These are phyloP conservation scores for Boechera divaricarpa DNA, from an alignment of 345 rosid genomes.

Conservation along the genomic window DNA sequence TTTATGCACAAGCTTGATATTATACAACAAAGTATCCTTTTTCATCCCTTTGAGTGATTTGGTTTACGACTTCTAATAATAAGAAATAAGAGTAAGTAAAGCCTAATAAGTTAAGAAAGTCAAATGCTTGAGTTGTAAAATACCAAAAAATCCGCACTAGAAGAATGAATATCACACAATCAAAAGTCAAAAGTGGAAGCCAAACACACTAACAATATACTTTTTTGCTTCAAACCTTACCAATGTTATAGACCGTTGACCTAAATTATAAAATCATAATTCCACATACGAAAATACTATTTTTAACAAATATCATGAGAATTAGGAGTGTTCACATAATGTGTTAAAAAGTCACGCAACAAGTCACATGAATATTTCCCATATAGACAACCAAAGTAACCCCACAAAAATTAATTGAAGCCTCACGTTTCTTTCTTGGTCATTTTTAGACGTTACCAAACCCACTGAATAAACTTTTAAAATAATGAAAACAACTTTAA, in stretches of 20 bases:
- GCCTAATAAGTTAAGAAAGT: conserved; percentile 31
- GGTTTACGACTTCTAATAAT: neutral
- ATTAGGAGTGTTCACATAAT: conserved; percentile 24
- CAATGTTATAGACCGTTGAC: conserved; percentile 37
- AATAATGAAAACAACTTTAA: conserved; percentile 26
- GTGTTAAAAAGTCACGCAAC: conserved; percentile 37
- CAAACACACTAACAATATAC: conserved; percentile 38
- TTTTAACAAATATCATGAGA: neutral
- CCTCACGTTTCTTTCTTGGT: conserved; percentile 46
- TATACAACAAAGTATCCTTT: neutral
- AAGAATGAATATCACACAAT: conserved; percentile 27
- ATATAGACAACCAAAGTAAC: conserved; percentile 23
- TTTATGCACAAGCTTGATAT: conserved; percentile 18
- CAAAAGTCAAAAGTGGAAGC: conserved; percentile 46
- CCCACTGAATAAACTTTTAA: conserved; percentile 25
- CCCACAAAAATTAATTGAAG: conserved; percentile 16
- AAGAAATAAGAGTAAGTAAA: conserved; percentile 1
- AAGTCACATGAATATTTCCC: conserved; percentile 46
- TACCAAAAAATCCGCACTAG: conserved; percentile 39
- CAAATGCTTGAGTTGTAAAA: conserved; percentile 44
- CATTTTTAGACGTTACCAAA: conserved; percentile 44
- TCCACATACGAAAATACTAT: neutral
- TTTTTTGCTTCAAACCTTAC: conserved; percentile 33
- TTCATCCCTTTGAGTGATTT: conserved; percentile 2
- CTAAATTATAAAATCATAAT: conserved; percentile 11